These are phyloP conservation scores for Penicillium brevicompactum DNA, from an alignment of 2,329 filamentous ascomycete species.

Conservation along the genomic window DNA sequence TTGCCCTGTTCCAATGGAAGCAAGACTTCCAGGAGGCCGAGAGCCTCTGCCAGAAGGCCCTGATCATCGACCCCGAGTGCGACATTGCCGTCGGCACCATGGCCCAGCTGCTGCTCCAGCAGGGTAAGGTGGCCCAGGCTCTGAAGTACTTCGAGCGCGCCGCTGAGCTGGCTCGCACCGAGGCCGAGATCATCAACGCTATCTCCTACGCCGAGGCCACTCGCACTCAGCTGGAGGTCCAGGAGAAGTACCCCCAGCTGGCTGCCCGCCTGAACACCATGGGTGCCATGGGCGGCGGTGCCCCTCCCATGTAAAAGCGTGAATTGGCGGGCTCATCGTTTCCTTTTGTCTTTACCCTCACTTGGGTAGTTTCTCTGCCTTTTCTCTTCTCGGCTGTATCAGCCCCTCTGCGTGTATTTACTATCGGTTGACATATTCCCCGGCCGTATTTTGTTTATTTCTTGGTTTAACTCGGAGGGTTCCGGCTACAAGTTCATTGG, in stretches of 20 bases:
- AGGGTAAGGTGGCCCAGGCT: slow-evolving; percentile 94
- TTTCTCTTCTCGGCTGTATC: slow-evolving; percentile 14
- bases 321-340: slow-evolving; percentile 1
- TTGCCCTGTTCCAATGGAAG: slow-evolving; percentile 98
- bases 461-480: slow-evolving; percentile 11
- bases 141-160: slow-evolving; percentile 97
- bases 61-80: slow-evolving; percentile 97
- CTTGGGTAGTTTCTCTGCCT: slow-evolving; percentile 17
- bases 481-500: slow-evolving; percentile 10
- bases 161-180: slow-evolving; percentile 89
- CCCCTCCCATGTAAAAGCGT: slow-evolving; percentile 36
- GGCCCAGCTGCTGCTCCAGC: slow-evolving; percentile 94
- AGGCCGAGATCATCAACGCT: slow-evolving; percentile 94
- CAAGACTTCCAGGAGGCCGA: slow-evolving; percentile 93
- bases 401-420: slow-evolving; percentile 33
- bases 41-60: slow-evolving; percentile 93
- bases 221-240: slow-evolving; percentile 89
- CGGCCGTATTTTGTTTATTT: slow-evolving; percentile 16
- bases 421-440: slow-evolving; percentile 28
- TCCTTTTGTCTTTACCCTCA: slow-evolving; percentile 18
- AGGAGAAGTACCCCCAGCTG: slow-evolving; percentile 81
- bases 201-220: slow-evolving; percentile 97
- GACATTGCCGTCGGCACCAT: slow-evolving; percentile 98
- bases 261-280: slow-evolving; percentile 70
- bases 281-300: slow-evolving; percentile 43